Conservation (phyloP, 495 filamentous ascomycete species). For the Daldinia caldariorum region DNA sequence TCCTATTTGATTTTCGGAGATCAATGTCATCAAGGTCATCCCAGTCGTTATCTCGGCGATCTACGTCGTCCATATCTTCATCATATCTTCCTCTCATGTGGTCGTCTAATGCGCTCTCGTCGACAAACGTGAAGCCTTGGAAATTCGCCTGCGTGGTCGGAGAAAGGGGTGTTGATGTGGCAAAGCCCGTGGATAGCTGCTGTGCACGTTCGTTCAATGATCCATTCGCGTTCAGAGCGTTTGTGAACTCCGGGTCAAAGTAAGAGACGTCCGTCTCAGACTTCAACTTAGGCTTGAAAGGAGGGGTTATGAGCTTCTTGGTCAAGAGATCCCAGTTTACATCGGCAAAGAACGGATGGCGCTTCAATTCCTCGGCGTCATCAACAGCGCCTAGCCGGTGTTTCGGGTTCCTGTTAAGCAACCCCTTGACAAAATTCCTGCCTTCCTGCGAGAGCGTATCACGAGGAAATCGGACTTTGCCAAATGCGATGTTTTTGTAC, state of each 20-base stretch:
- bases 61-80: constrained; percentile 74
- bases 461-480: constrained; percentile 94
- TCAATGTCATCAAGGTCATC: constrained; percentile 58
- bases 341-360: constrained; percentile 92
- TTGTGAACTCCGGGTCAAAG: constrained; percentile 98
- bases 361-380: constrained; percentile 94
- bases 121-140: constrained; percentile 97
- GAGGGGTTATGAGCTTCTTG: constrained; percentile 92
- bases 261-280: constrained; percentile 95
- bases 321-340: constrained; percentile 88
- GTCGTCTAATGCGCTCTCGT: constrained; percentile 94
- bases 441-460: constrained; percentile 94
- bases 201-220: constrained; percentile 91
- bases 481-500: constrained; percentile 99
- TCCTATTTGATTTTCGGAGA: constrained; percentile 64
- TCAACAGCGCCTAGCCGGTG: constrained; percentile 90
- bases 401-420: constrained; percentile 96
- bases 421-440: constrained; percentile 95
- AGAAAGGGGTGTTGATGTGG: constrained; percentile 87
- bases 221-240: constrained; percentile 81
- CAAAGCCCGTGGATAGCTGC: constrained; percentile 76
- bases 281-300: constrained; percentile 97
- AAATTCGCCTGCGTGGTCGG: constrained; percentile 98
- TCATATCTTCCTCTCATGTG: constrained; percentile 74
- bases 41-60: constrained; percentile 61